Conservation (phyloP, 164 flowering plant genomes). For the Pachysandra terminalis region DNA sequence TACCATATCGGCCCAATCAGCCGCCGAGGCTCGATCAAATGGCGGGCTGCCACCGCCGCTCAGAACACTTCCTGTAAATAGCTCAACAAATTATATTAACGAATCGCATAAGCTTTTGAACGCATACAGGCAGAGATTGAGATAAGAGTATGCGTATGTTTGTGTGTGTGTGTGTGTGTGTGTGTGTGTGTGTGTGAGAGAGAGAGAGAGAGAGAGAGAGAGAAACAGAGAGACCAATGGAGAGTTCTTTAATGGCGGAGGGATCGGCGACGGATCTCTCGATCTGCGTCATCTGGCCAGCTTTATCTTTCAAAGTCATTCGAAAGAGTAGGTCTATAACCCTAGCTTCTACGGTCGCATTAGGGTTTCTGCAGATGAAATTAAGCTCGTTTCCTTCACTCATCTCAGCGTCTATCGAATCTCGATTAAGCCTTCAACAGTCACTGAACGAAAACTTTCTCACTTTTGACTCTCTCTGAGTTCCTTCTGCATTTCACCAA, state of each 20-base stretch:
- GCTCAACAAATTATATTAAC: background rate
- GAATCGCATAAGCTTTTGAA: conserved; percentile 3
- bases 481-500: too few relatives aligned
- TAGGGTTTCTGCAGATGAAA: conserved; percentile 31
- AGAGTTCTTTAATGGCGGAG: conserved; percentile 22
- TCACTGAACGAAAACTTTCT: too few relatives aligned
- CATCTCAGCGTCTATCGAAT: conserved; percentile 1
- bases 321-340: conserved; percentile 37
- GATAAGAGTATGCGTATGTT: too few relatives aligned
- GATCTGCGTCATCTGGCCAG: conserved; percentile 43
- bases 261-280: conserved; percentile 27
- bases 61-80: conserved; percentile 51
- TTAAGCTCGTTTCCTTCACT: background rate
- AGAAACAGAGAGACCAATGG: conserved; percentile 23
- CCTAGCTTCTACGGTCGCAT: conserved; percentile 27
- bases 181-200: background rate
- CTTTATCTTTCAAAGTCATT: conserved; percentile 38
- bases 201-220: background rate
- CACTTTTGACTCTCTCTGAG: too few relatives aligned
- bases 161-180: too few relatives aligned
- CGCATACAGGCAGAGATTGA: too few relatives aligned
- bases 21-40: conserved; percentile 29
- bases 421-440: too few relatives aligned
- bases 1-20: conserved; percentile 72
- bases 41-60: conserved; percentile 64